phyloP scores from a whole-genome alignment of 257 asterid species.

The Haberlea rhodopensis region DNA sequence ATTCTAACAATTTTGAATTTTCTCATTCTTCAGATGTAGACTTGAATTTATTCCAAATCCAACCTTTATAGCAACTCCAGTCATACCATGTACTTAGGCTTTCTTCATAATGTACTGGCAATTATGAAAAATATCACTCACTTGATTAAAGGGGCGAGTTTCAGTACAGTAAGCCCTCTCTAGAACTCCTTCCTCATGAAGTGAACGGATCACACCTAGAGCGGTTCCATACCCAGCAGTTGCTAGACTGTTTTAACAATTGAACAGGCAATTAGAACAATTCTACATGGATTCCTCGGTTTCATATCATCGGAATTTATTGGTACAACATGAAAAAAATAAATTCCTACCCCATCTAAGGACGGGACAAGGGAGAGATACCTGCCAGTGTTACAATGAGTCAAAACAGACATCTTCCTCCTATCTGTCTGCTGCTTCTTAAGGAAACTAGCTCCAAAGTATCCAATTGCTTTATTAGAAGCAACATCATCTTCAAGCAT shows the following conservation, averaged over 20 bases:
- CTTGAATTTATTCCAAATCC: conserved; percentile 13
- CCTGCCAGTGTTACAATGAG: conserved; percentile 99
- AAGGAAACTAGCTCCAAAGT: conserved; percentile 66
- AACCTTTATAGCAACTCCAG: not conserved
- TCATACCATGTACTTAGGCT: not conserved
- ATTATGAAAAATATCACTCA: conserved; percentile 28
- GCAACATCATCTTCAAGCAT: conserved; percentile 91
- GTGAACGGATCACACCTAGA: conserved; percentile 90
- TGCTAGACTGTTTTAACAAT: conserved; percentile 59
- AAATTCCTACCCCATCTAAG: not conserved
- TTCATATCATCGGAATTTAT: conserved; percentile 26
- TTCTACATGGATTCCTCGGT: conserved; percentile 14
- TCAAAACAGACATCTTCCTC: conserved; percentile 60
- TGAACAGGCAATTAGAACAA: conserved; percentile 23
- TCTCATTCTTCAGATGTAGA: not conserved
- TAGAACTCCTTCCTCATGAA: conserved; percentile 62
- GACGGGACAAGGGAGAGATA: conserved; percentile 19
- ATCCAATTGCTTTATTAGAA: conserved; percentile 87
- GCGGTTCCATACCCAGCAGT: conserved; percentile 99
- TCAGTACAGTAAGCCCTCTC: conserved; percentile 94
- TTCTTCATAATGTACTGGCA: conserved; percentile 4
- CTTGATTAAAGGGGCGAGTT: conserved; percentile 98
- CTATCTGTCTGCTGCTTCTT: conserved; percentile 41
- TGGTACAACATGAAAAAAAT: conserved; percentile 12
- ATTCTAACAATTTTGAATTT: not conserved